Conservation (phyloP, 305 asterid species). For the Ruellia speciosa region DNA sequence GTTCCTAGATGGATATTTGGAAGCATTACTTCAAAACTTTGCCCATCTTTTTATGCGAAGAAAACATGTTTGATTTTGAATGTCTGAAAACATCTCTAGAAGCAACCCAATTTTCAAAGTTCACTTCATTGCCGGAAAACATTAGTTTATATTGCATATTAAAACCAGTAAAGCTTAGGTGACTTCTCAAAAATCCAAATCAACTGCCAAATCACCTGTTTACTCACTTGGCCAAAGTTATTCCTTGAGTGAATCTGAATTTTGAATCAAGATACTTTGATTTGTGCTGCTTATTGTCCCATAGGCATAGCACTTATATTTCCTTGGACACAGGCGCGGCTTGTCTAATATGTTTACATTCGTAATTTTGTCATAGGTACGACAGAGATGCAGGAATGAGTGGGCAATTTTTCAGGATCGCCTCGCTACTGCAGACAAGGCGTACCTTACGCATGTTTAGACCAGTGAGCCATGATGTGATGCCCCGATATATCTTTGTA, state of each 20-base stretch:
- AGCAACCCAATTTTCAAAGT: background rate
- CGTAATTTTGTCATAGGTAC: constrained; percentile 31
- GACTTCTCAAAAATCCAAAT: background rate
- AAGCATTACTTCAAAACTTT: too few relatives aligned
- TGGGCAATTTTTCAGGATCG: constrained; percentile 69
- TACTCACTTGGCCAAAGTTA: background rate
- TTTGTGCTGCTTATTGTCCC: background rate
- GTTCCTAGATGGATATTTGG: background rate
- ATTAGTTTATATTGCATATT: background rate
- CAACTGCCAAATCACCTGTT: background rate
- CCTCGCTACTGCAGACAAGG: constrained; percentile 57
- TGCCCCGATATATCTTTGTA: constrained; percentile 24
- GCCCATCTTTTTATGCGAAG: too few relatives aligned
- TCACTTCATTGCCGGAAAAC: background rate
- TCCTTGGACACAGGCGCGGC: background rate
- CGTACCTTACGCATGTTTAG: constrained; percentile 36
- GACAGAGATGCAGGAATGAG: constrained; percentile 60
- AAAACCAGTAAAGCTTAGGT: background rate
- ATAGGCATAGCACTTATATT: background rate
- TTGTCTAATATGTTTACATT: background rate
- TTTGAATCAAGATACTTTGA: background rate
- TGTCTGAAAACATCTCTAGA: background rate
- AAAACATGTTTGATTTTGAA: background rate
- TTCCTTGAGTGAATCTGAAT: too few relatives aligned
- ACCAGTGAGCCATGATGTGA: constrained; percentile 15